phyloP scores from a whole-genome alignment of 768 basidiomycete species.

The Xerocomellus amylosporus region DNA sequence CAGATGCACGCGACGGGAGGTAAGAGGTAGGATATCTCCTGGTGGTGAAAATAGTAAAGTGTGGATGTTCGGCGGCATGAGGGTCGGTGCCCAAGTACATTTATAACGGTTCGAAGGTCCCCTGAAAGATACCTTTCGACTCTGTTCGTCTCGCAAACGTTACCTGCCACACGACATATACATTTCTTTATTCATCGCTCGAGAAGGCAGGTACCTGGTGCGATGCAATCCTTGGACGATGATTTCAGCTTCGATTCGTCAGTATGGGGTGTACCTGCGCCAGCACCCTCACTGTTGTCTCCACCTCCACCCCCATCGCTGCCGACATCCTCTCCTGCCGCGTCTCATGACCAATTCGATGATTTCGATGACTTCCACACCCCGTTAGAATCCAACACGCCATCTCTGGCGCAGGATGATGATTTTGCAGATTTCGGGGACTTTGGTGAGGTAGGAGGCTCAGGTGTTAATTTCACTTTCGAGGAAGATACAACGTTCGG shows the following conservation, averaged over 20 bases:
- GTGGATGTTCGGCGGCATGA: conserved; percentile 33
- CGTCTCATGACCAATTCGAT: conserved; percentile 41
- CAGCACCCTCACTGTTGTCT: conserved; percentile 31
- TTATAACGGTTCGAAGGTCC: background rate
- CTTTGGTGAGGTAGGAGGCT: conserved; percentile 63
- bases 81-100: background rate
- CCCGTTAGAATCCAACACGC: conserved; percentile 46
- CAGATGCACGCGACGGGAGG: conserved; percentile 67
- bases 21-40: conserved; percentile 46
- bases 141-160: background rate
- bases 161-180: conserved; percentile 11
- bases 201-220: background rate
- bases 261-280: conserved; percentile 61
- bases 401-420: conserved; percentile 49
- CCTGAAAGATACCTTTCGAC: background rate
- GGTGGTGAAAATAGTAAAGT: conserved; percentile 62
- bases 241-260: conserved; percentile 70
- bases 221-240: conserved; percentile 55
- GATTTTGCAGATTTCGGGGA: conserved; percentile 89
- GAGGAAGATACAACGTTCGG: conserved; percentile 26
- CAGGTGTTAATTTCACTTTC: conserved; percentile 39
- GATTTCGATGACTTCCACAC: conserved; percentile 53
- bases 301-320: conserved; percentile 18
- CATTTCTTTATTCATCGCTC: conserved; percentile 2
- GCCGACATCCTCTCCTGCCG: conserved; percentile 27